Evolutionary conservation across 768 basidiomycete genomes (phyloP).

Genomic region (Russula lepida): DNA sequence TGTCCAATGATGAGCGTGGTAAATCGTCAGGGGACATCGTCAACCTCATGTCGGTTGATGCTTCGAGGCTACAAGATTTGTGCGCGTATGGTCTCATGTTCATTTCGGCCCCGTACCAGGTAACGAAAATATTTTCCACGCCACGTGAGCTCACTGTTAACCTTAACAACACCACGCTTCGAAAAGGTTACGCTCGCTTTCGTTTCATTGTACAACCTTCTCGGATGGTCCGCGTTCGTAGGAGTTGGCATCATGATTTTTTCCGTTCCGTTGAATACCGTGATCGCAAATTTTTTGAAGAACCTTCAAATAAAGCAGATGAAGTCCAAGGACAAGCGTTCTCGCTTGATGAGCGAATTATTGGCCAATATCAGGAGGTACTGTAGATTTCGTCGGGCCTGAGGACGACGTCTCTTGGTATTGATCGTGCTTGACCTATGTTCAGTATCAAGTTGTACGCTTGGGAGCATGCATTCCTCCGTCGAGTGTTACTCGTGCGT

Average conservation of each 20-base stretch:
- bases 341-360: constrained; percentile 88
- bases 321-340: constrained; percentile 84
- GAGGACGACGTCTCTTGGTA: neutral
- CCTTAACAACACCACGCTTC: neutral
- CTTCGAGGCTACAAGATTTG: constrained; percentile 69
- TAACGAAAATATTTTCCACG: constrained; percentile 22
- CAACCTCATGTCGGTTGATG: constrained; percentile 87
- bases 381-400: neutral
- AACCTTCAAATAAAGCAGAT: constrained; percentile 81
- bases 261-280: constrained; percentile 66
- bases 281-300: constrained; percentile 63
- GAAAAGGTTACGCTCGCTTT: constrained; percentile 77
- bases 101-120: constrained; percentile 82
- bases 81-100: constrained; percentile 79
- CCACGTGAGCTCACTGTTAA: neutral
- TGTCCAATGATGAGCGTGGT: constrained; percentile 78
- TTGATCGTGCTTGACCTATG: neutral
- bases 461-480: constrained; percentile 89
- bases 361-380: constrained; percentile 84
- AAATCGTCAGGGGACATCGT: constrained; percentile 88
- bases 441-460: constrained; percentile 81
- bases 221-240: constrained; percentile 88
- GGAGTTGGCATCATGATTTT: constrained; percentile 86
- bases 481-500: constrained; percentile 67
- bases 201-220: constrained; percentile 77